These are phyloP conservation scores for Exophiala dermatitidis DNA, from an alignment of 2,329 filamentous ascomycete species.

Conservation along the genomic window DNA sequence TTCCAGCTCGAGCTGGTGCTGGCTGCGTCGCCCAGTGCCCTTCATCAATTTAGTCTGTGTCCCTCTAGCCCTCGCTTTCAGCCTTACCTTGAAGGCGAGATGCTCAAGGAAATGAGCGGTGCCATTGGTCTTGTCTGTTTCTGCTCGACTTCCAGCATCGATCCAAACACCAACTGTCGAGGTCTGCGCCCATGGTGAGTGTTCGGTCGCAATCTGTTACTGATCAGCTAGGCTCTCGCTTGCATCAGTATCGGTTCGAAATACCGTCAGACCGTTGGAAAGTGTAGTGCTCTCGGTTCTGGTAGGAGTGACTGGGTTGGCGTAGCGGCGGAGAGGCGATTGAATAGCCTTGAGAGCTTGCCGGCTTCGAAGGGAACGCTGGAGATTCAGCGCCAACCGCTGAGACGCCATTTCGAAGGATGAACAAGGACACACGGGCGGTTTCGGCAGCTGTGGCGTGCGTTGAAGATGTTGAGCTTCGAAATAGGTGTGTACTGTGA, in stretches of 20 bases:
- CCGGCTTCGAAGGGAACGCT: conserved; percentile 81
- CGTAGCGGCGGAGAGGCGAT: conserved; percentile 77
- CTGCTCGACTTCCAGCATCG: conserved; percentile 93
- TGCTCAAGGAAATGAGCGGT: conserved; percentile 99
- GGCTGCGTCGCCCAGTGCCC: conserved; percentile 89
- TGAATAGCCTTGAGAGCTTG: conserved; percentile 71
- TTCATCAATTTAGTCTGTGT: conserved; percentile 32
- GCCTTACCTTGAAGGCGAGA: conserved; percentile 91
- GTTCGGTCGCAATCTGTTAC: conserved; percentile 87
- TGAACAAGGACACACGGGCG: conserved; percentile 2
- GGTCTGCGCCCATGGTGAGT: conserved; percentile 96
- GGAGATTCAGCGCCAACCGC: conserved; percentile 91
- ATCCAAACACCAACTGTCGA: conserved; percentile 99
- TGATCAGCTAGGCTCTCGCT: conserved; percentile 12
- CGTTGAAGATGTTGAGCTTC: conserved; percentile 16
- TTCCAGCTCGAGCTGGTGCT: conserved; percentile 97
- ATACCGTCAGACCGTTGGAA: conserved; percentile 93
- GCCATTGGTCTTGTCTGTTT: conserved; percentile 97
- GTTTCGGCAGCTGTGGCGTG: conserved; percentile 4
- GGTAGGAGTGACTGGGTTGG: conserved; percentile 69
- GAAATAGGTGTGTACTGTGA: conserved; percentile 1
- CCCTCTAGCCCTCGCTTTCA: conserved; percentile 10
- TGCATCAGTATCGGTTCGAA: conserved; percentile 27
- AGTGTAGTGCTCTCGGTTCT: conserved; percentile 95
- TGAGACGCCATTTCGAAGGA: conserved; percentile 71